phyloP scores from a whole-genome alignment of 306 rosid species.

The Malus asiatica region DNA sequence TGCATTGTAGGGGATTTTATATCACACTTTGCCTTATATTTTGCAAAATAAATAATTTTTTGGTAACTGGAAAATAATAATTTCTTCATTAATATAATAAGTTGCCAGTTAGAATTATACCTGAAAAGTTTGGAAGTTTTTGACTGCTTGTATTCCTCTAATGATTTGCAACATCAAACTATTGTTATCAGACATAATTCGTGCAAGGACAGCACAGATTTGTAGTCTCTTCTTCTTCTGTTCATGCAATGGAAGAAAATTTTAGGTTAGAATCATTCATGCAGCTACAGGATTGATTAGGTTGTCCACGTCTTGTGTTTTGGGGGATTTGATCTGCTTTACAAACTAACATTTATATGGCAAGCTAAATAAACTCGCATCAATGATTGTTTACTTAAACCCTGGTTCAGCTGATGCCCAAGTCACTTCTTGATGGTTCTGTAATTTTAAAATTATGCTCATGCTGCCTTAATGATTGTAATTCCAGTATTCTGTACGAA shows the following conservation, averaged over 20 bases:
- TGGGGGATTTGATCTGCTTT: neutral
- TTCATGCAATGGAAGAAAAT: neutral
- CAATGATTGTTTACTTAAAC: neutral
- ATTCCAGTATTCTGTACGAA: neutral
- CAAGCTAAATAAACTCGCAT: too few species aligned
- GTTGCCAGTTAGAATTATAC: neutral
- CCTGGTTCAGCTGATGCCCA: neutral
- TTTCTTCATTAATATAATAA: too few species aligned
- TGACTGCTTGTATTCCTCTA: neutral
- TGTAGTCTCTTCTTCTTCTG: neutral
- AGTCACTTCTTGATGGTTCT: neutral
- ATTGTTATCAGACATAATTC: neutral
- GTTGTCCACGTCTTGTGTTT: neutral
- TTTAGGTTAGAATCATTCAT: neutral
- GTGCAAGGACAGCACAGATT: neutral
- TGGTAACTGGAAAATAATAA: too few species aligned
- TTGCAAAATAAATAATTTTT: neutral
- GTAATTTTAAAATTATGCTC: neutral
- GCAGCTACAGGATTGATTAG: neutral
- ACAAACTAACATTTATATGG: too few species aligned
- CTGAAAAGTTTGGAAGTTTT: neutral
- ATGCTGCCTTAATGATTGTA: neutral
- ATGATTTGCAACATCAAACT: neutral
- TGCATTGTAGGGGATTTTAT: neutral
- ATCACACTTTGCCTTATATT: neutral